These are phyloP conservation scores for Casaregolazyma suthepensis DNA, from an alignment of 1,139 yeast species.

Conservation along the genomic window DNA sequence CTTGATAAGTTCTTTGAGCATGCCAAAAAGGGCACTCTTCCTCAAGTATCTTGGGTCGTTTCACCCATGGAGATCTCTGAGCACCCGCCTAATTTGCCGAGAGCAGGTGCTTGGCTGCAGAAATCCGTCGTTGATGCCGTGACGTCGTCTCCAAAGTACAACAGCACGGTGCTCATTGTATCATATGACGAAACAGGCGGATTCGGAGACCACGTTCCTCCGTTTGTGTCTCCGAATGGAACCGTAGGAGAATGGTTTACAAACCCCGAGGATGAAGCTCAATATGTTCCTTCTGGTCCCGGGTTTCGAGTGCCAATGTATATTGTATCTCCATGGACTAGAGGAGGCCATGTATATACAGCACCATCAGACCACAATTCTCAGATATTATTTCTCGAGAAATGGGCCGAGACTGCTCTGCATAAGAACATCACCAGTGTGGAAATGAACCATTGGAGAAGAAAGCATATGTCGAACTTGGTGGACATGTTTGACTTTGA, in stretches of 20 bases:
- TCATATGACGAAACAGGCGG: conserved; percentile 28
- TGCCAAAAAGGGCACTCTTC: conserved; percentile 23
- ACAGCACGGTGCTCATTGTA: conserved; percentile 22
- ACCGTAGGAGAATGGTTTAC: conserved; percentile 24
- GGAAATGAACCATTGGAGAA: conserved; percentile 22
- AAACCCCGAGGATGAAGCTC: conserved; percentile 16
- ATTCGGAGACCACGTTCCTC: conserved; percentile 26
- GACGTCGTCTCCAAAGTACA: conserved; percentile 20
- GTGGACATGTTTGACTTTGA: conserved; percentile 23
- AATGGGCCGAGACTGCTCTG: conserved; percentile 18
- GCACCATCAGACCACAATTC: conserved; percentile 27
- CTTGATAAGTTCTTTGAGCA: conserved; percentile 20
- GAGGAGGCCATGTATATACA: conserved; percentile 25
- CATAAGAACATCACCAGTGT: conserved; percentile 17
- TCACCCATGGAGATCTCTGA: conserved; percentile 25
- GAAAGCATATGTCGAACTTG: conserved; percentile 24
- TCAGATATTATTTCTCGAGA: conserved; percentile 24
- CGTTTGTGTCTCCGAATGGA: conserved; percentile 22
- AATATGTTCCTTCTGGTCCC: conserved; percentile 24
- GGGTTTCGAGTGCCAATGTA: conserved; percentile 26
- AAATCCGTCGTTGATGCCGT: conserved; percentile 23
- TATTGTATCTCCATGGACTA: conserved; percentile 24
- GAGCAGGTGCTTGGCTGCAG: conserved; percentile 26
- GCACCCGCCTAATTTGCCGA: conserved; percentile 24
- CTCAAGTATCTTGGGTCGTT: conserved; percentile 24